A percentile compares a stretch with the other conserved stretches of the same genome.
Conservation (phyloP, 306 rosid species). For the Macrotyloma uniflorum region DNA sequence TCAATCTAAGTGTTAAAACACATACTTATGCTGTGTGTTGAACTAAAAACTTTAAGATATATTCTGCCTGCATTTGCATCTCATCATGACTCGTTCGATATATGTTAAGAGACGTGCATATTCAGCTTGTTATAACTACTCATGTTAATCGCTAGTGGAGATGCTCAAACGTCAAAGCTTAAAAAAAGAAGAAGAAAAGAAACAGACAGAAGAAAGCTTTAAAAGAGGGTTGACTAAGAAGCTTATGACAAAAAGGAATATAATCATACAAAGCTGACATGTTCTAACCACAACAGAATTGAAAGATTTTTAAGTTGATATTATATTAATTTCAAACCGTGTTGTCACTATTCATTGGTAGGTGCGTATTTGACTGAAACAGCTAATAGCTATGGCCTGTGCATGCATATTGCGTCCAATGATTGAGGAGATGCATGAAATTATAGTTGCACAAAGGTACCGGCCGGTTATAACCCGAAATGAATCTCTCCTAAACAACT, state of each 20-base stretch:
- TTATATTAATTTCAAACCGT: not conserved
- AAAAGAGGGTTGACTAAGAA: not conserved
- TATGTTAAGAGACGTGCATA: not conserved
- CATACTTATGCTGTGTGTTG: not conserved
- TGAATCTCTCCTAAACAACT: not conserved
- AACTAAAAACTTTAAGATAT: not conserved
- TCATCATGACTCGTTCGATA: not conserved
- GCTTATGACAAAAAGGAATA: not conserved
- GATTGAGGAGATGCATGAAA: conserved; percentile 8
- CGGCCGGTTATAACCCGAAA: not conserved
- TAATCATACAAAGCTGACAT: conserved; percentile 1
- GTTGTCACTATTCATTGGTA: not conserved
- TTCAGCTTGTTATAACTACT: not conserved
- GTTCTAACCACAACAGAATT: not conserved
- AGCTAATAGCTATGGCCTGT: not conserved
- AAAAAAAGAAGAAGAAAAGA: not conserved
- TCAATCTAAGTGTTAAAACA: not conserved
- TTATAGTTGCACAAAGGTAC: not conserved
- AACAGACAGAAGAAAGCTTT: not conserved
- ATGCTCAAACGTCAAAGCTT: not conserved
- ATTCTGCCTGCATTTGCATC: not conserved
- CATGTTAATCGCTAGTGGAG: not conserved
- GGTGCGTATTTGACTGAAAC: not conserved
- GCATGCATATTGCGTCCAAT: not conserved
- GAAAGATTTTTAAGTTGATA: not conserved